Evolutionary conservation across 2,329 filamentous ascomycete species (phyloP).

Genomic region (Rhinocladiella mackenziei): DNA sequence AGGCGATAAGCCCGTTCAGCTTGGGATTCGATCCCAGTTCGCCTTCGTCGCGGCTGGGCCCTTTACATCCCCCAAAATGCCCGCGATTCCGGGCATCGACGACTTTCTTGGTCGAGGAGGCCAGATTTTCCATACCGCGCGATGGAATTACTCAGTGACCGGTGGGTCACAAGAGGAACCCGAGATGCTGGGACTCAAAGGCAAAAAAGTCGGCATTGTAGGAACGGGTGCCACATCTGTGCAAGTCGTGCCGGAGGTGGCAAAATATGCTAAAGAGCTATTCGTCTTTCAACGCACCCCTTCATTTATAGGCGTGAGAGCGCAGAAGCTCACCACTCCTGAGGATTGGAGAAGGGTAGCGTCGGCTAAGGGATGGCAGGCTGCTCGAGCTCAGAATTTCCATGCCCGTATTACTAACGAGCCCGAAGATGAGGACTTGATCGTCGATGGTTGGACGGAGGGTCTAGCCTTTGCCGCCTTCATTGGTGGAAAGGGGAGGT

Average conservation of each 20-base stretch:
- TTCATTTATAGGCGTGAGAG: constrained; percentile 30
- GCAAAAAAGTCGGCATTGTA: constrained; percentile 18
- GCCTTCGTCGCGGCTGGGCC: constrained; percentile 5
- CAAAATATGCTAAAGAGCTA: constrained; percentile 43
- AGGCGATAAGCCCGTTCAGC: not conserved
- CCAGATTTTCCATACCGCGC: constrained; percentile 31
- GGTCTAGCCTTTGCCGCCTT: not conserved
- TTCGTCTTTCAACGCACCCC: constrained; percentile 36
- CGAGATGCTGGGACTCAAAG: constrained; percentile 36
- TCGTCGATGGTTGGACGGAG: constrained; percentile 32
- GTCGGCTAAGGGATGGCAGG: constrained; percentile 31
- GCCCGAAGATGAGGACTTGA: constrained; percentile 26
- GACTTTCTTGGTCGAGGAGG: constrained; percentile 29
- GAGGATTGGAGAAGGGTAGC: constrained; percentile 4
- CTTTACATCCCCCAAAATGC: constrained; percentile 37
- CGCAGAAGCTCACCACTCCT: constrained; percentile 11
- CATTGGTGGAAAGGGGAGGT: not conserved
- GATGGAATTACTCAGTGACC: constrained; percentile 25
- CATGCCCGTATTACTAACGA: constrained; percentile 23
- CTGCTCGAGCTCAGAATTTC: constrained; percentile 32
- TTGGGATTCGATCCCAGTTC: constrained; percentile 7
- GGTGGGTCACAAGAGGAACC: constrained; percentile 28
- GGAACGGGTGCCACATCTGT: constrained; percentile 19
- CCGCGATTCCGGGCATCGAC: constrained; percentile 29
- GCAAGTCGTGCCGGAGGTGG: constrained; percentile 17